Evolutionary conservation across 2,329 filamentous ascomycete genomes (phyloP).

Genomic region (Ascomycota sp.): DNA sequence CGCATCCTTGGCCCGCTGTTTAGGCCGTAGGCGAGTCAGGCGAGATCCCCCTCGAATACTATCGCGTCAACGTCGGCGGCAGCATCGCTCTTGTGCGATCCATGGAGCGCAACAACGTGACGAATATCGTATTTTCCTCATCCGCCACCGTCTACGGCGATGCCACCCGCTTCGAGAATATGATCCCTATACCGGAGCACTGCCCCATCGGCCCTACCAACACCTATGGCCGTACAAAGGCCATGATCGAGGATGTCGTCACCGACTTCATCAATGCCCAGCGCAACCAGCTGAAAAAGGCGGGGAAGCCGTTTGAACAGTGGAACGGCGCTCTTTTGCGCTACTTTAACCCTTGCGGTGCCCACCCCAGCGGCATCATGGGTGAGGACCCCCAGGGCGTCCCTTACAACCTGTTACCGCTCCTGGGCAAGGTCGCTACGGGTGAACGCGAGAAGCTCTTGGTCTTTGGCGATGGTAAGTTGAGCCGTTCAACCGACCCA

Average conservation of each 20-base stretch:
- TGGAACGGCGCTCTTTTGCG: slow-evolving; percentile 88
- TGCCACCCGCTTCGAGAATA: slow-evolving; percentile 83
- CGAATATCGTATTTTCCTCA: slow-evolving; percentile 96
- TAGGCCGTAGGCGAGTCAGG: slow-evolving; percentile 93
- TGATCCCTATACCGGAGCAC: slow-evolving; percentile 96
- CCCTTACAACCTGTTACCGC: slow-evolving; percentile 84
- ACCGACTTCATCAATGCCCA: slow-evolving; percentile 77
- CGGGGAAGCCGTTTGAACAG: slow-evolving; percentile 52
- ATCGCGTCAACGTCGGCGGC: slow-evolving; percentile 87
- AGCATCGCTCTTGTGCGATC: slow-evolving; percentile 69
- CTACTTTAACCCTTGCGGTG: slow-evolving; percentile 95
- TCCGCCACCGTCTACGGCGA: slow-evolving; percentile 97
- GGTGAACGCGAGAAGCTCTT: slow-evolving; percentile 86
- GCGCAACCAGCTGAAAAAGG: slow-evolving; percentile 64
- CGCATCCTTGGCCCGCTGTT: neutral
- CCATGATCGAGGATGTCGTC: slow-evolving; percentile 78
- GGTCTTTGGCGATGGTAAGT: slow-evolving; percentile 81
- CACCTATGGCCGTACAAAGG: slow-evolving; percentile 93
- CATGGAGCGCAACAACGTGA: slow-evolving; percentile 79
- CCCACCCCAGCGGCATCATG: slow-evolving; percentile 91
- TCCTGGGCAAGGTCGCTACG: slow-evolving; percentile 88
- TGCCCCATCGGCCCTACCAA: slow-evolving; percentile 95
- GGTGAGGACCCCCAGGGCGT: slow-evolving; percentile 93
- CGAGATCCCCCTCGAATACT: slow-evolving; percentile 92
- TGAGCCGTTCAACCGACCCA: no score